Conservation (phyloP, 1,139 yeast species). For the Sugiyamaella neomexicana region DNA sequence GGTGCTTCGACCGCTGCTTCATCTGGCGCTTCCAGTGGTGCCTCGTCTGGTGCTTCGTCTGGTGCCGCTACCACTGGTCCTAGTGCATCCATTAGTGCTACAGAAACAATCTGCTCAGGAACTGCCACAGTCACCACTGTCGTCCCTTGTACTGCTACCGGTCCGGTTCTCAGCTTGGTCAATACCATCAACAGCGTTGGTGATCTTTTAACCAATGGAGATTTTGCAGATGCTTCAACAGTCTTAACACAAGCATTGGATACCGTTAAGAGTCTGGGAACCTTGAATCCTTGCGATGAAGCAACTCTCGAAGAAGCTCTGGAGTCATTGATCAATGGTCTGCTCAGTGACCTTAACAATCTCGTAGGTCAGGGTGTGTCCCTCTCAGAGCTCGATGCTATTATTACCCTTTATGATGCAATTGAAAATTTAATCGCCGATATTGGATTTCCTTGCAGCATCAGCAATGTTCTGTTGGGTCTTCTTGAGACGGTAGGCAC, state of each 20-base stretch:
- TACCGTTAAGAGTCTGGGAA: constrained; percentile 1
- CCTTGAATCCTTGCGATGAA: constrained; percentile 6
- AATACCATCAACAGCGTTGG: constrained; percentile 9
- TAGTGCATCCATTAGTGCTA: background rate
- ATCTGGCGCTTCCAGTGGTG: too few relatives aligned
- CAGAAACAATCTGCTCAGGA: constrained; percentile 2
- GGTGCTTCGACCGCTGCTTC: too few relatives aligned
- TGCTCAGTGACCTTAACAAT: background rate
- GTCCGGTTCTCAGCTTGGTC: background rate
- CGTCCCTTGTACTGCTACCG: constrained; percentile 10
- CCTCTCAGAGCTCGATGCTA: constrained; percentile 7
- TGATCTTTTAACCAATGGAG: constrained; percentile 2
- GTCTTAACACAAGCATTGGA: constrained; percentile 5
- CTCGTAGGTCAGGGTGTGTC: constrained; percentile 4
- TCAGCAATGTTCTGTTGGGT: background rate
- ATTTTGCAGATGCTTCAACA: background rate
- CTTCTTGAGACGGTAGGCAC: constrained; percentile 4
- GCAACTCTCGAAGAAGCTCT: constrained; percentile 1
- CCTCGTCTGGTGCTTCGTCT: too few relatives aligned
- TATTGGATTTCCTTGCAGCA: constrained; percentile 8
- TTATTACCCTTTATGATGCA: constrained; percentile 9
- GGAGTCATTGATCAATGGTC: constrained; percentile 4
- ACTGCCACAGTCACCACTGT: constrained; percentile 1
- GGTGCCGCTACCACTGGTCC: too few relatives aligned
- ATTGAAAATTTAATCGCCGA: background rate